A percentile compares a stretch with the other conserved stretches of the same genome.
These are phyloP conservation scores for Pyrus betulifolia DNA, from an alignment of 306 rosid species.

Conservation along the genomic window DNA sequence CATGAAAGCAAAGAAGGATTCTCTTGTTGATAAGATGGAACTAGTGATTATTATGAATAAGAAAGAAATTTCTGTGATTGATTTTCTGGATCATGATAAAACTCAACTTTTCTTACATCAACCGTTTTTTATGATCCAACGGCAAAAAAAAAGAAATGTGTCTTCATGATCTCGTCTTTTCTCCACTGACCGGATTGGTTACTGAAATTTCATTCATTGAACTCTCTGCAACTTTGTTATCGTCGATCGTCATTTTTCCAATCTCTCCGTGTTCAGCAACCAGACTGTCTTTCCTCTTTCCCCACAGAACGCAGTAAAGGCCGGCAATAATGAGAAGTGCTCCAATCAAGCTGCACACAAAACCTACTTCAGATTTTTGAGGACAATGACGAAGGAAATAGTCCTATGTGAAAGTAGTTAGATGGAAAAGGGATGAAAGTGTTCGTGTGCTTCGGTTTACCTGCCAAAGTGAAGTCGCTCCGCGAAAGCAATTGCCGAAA, in stretches of 20 bases:
- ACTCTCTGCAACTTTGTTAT: not conserved
- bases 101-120: too few species aligned
- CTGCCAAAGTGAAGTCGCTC: conserved; percentile 27
- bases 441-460: conserved; percentile 1
- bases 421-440: not conserved
- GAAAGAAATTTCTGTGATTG: too few species aligned
- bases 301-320: conserved; percentile 31
- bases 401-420: not conserved
- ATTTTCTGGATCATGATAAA: too few species aligned
- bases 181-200: not conserved
- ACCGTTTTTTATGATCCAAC: not conserved
- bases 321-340: conserved; percentile 19
- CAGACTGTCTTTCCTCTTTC: conserved; percentile 17
- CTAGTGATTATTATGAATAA: too few species aligned
- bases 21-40: not conserved
- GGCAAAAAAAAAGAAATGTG: not conserved
- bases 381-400: not conserved
- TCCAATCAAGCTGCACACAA: conserved; percentile 25
- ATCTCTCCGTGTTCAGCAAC: not conserved
- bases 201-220: conserved; percentile 5
- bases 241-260: not conserved
- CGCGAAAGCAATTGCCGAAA: conserved; percentile 28
- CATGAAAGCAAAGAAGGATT: not conserved
- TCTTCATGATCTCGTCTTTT: not conserved
- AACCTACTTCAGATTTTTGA: not conserved